Evolutionary conservation across 2,329 filamentous ascomycete genomes (phyloP), one percentile per base, ranked within the genome.

Genomic region (Tolypocladium amazonense): DNA sequence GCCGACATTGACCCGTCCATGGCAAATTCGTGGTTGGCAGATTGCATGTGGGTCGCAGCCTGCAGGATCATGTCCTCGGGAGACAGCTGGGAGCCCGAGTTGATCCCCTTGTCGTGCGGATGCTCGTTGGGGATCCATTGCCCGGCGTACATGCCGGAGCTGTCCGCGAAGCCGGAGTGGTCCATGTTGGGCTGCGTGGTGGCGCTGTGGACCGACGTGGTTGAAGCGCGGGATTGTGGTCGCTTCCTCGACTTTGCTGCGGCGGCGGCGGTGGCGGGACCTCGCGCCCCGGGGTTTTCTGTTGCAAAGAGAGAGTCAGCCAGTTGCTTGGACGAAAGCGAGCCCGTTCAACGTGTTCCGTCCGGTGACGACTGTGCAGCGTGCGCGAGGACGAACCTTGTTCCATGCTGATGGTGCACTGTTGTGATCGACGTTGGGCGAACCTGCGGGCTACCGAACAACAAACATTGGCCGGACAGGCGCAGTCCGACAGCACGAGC

Each of bases 41-140:
- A 73, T 63, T 83, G 80, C 66, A 86, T 77, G 63, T 84, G 83
- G 27, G 79, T 77, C 35, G 80, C 78, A 23, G 81, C 79, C 59
- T 84, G 81, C 62, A 87, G 73, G 56, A 87, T 79, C 73, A 86
- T 79, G 61, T 84, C 82, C 64, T 86, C 84, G 30, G 81, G 73
- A 3, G 81, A 78, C 75, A 86, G 77, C 58, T 79, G 77, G 38
- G 75, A 71, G 39, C 71, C 69, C 20, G 71, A 67, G 9, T 70
- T 68, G 63, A 82, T 76, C 56, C 77, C 75, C 66, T 77, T 77
- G 12, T 73, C 66, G 58, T 78, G 77, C 57, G 65, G 66, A 63
- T 79, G 76, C 56, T 75, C 75, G 63, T 74, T 78, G 57, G 73
- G 62, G 57, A 79, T 71, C 82, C 82, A 85, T 72, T 80, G 78